phyloP scores from a whole-genome alignment of 2,329 filamentous ascomycete genomes.

The Arthroderma sp. region DNA sequence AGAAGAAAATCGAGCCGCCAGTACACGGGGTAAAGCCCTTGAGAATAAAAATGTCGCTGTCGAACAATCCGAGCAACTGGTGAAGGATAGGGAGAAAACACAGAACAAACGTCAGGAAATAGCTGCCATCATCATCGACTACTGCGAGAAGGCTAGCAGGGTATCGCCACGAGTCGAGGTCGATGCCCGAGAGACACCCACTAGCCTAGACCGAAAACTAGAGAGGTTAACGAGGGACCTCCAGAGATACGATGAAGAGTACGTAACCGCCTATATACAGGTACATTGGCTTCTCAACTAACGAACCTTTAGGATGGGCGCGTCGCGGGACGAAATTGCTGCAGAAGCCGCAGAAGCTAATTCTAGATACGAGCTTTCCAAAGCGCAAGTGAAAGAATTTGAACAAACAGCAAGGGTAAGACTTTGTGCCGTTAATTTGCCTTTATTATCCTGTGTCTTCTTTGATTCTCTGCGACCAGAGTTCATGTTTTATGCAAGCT shows the following conservation, averaged over 20 bases:
- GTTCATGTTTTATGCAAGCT: conserved; percentile 1
- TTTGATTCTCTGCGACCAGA: background rate
- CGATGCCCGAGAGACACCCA: conserved; percentile 49
- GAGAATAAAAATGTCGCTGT: conserved; percentile 50
- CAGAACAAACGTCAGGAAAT: conserved; percentile 39
- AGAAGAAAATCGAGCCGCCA: conserved; percentile 34
- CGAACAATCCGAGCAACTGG: conserved; percentile 38
- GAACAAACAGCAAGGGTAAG: too few relatives aligned
- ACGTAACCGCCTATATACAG: conserved; percentile 11
- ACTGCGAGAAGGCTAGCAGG: conserved; percentile 40
- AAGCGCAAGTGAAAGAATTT: conserved; percentile 24
- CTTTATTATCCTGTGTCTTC: conserved; percentile 4
- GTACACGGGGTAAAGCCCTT: conserved; percentile 42
- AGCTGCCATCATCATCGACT: conserved; percentile 38
- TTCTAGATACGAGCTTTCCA: conserved; percentile 24
- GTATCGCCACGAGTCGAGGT: conserved; percentile 49
- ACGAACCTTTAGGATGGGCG: conserved; percentile 39
- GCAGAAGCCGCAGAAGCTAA: conserved; percentile 29
- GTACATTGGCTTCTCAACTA: conserved; percentile 9
- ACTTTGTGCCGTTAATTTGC: too few relatives aligned
- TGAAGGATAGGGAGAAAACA: conserved; percentile 33
- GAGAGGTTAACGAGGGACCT: conserved; percentile 46
- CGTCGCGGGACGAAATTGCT: conserved; percentile 51
- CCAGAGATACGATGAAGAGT: conserved; percentile 41
- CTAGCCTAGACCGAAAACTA: conserved; percentile 36